phyloP scores from a whole-genome alignment of 2,329 filamentous ascomycete species.

The Paecilomyces variotii region DNA sequence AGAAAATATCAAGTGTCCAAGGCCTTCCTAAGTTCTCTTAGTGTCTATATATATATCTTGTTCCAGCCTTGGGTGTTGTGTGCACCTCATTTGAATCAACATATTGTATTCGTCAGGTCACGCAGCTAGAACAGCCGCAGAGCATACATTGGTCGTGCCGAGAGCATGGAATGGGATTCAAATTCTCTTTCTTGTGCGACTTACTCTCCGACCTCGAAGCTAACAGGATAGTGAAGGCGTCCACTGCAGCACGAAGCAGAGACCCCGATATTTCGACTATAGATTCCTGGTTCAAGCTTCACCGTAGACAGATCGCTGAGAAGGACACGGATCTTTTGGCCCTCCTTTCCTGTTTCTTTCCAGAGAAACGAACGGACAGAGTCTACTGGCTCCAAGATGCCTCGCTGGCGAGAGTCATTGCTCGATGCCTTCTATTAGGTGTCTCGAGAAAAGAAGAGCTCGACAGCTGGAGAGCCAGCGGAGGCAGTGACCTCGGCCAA shows the following conservation, averaged over 20 bases:
- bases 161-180: slow-evolving; percentile 32
- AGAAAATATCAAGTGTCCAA: background rate
- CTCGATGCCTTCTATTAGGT: slow-evolving; percentile 58
- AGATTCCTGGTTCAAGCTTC: slow-evolving; percentile 59
- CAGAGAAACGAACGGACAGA: slow-evolving; percentile 66
- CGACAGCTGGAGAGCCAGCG: slow-evolving; percentile 52
- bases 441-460: slow-evolving; percentile 54
- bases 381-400: slow-evolving; percentile 62
- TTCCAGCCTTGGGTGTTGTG: background rate
- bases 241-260: slow-evolving; percentile 18
- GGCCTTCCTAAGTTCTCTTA: background rate
- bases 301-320: slow-evolving; percentile 52
- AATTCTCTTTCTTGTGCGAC: slow-evolving; percentile 64
- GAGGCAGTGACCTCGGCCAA: slow-evolving; percentile 60
- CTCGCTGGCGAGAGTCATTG: slow-evolving; percentile 59
- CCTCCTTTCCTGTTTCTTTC: slow-evolving; percentile 67
- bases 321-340: slow-evolving; percentile 52
- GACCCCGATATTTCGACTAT: slow-evolving; percentile 41
- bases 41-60: background rate
- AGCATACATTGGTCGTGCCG: background rate
- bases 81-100: background rate
- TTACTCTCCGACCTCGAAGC: slow-evolving; percentile 61
- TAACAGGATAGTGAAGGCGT: slow-evolving; percentile 30
- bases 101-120: background rate
- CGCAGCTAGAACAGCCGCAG: background rate